Evolutionary conservation across 2,329 filamentous ascomycete genomes (phyloP), one percentile per base, ranked within the genome.

Genomic region (Claviceps monticola): DNA sequence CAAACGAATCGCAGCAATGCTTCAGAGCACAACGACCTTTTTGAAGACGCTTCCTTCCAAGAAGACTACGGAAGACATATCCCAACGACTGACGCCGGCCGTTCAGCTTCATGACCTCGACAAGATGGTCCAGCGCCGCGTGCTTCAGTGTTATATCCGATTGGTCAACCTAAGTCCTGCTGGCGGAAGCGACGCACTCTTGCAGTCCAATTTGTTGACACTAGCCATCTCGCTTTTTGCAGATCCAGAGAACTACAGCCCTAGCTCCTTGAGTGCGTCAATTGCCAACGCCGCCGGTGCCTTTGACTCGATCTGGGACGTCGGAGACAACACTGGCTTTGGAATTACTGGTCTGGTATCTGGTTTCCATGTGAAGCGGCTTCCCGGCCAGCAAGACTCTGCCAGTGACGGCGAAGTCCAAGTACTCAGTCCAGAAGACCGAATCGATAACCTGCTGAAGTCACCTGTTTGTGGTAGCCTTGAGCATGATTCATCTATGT

Each of bases 241-340:
- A 0, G 90, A 97, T 60, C 89, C 91, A 0, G 88, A 94, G 53
- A 88, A 88, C 60, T 94, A 95, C 62, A 82, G 82, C 0, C 83
- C 87, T 16, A 91, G 82, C 60, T 91, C 89, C 1, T 66, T 97
- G 47, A 95, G 91, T 61, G 86, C 88, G 14, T 88, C 90, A 0
- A 96, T 98, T 61, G 91, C 91, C 17, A 93, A 84, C 58, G 87
- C 90, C 16, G 87, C 89, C 1, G 88, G 87, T 5, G 86, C 82
- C 2, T 96, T 97, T 61, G 93, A 98, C 60, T 90, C 83, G 1
- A 80, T 98, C 41, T 98, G 93, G 93, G 91, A 97, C 56, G 80
- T 95, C 6, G 86, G 83, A 8, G 93, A 98, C 65, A 97, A 97
- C 62, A 90, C 84, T 59, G 91, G 90, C 1, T 97, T 95, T 66